Base-by-base conservation (phyloP, 108 stramenopile genomes). In the Nitzschia sp. region DNA sequence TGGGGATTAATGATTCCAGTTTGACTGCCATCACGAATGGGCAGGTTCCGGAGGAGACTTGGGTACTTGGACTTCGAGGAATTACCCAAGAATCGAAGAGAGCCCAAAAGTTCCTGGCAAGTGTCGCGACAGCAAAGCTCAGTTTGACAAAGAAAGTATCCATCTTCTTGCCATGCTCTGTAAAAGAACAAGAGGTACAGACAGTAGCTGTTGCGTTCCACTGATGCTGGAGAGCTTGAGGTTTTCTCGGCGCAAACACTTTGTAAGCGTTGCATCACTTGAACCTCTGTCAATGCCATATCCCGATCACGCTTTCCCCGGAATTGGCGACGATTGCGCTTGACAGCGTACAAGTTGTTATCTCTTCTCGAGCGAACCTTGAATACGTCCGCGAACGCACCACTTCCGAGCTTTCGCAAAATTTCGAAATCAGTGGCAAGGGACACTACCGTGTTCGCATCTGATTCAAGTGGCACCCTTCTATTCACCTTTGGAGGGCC, bases 91-190 rank as follows among this genome's bases (percentile, higher is more conserved):
- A 54, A 70, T 41, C 83, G 71, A 10, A 92, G 39, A 21, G 85
- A 85, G 34, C 86, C 63, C 29, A 87, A 73, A 58, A 93, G 65
- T 34, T 90, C 86, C 7, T 83, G 79, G 72, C 85, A 88, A 0
- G 87, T 93, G 41, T 87, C 87, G 24, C 91, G 77, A 54, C 86
- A 86, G 63, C 92, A 93, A 9, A 93, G 74, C 58, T 93, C 92
- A 10, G 89, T 93, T 60, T 93, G 92, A 62, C 76, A 83, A 67
- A 76, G 86, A 60, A 93, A 87, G 70, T 87, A 83, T 7, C 87
- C 86, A 39, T 88, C 89, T 53, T 93, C 86, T 53, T 90, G 87
- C 92, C 92, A 93, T 15, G 92, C 89, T 10, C 78, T 77, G 38
- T 83, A 83, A 63, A 90, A 93, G 56, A 86, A 87, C n/a, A 93